Conservation (phyloP, 2,329 filamentous ascomycete genomes). For the Sporothrix inflata region DNA sequence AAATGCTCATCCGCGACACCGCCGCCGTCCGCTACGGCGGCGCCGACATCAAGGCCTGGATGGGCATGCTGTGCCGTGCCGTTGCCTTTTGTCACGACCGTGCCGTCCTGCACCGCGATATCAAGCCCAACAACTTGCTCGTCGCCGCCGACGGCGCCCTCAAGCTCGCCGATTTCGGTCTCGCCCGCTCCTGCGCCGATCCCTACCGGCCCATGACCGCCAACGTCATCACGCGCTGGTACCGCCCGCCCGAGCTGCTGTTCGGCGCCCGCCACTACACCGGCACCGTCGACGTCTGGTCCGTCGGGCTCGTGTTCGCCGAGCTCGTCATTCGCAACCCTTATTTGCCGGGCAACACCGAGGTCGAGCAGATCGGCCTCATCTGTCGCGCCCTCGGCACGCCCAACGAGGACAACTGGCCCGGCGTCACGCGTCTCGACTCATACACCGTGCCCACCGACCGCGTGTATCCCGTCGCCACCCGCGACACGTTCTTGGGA, state of each 20-base stretch:
- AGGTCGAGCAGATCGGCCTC: conserved; percentile 82
- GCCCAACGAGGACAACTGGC: conserved; percentile 93
- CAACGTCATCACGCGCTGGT: conserved; percentile 96
- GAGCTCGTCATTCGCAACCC: conserved; percentile 83
- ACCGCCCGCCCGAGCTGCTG: conserved; percentile 89
- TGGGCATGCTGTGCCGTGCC: conserved; percentile 91
- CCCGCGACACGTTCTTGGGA: conserved; percentile 71
- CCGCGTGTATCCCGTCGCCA: conserved; percentile 61
- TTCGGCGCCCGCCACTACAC: conserved; percentile 89
- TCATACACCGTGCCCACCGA: conserved; percentile 72
- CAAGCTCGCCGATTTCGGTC: conserved; percentile 96
- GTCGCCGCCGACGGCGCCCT: conserved; percentile 92
- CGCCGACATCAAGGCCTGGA: conserved; percentile 96
- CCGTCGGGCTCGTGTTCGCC: conserved; percentile 87
- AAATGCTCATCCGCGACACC: conserved; percentile 89
- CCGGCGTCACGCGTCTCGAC: conserved; percentile 78
- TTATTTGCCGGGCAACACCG: conserved; percentile 80
- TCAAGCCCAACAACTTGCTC: conserved; percentile 97
- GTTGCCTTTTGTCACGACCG: conserved; percentile 98
- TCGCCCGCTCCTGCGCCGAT: conserved; percentile 86
- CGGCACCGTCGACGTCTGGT: conserved; percentile 92
- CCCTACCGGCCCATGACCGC: conserved; percentile 87
- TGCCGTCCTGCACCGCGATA: conserved; percentile 92
- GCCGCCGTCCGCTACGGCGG: conserved; percentile 77
- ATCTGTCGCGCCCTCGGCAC: conserved; percentile 87